Percentiles rank a stretch among this genome's conserved stretches.
Evolutionary conservation across 2,329 filamentous ascomycete genomes (phyloP).

Genomic region (Fusarium albosuccineum): DNA sequence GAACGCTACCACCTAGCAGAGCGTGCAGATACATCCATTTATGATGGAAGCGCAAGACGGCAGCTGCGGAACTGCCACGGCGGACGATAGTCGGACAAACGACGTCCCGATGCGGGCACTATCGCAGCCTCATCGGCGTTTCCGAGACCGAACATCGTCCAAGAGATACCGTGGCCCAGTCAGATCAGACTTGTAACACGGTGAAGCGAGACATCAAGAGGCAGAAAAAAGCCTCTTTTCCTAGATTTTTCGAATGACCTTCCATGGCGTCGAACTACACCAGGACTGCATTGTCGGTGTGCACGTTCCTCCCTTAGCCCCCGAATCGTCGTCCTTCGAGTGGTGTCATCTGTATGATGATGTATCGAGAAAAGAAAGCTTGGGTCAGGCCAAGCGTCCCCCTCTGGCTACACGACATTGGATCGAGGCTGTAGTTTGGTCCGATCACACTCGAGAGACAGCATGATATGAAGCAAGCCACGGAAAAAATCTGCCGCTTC

Average conservation of each 20-base stretch:
- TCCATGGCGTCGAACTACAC: conserved; percentile 34
- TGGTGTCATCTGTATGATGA: conserved; percentile 35
- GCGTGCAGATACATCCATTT: conserved; percentile 23
- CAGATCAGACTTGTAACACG: conserved; percentile 15
- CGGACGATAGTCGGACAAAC: conserved; percentile 2
- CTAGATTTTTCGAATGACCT: conserved; percentile 33
- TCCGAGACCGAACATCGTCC: conserved; percentile 28
- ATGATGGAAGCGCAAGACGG: conserved; percentile 8
- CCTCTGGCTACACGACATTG: conserved; percentile 24
- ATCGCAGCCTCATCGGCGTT: conserved; percentile 39
- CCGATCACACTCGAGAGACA: not conserved
- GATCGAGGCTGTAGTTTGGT: conserved; percentile 31
- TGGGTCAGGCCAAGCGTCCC: conserved; percentile 31
- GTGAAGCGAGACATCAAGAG: conserved; percentile 16
- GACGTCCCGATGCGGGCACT: conserved; percentile 18
- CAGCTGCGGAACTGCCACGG: conserved; percentile 18
- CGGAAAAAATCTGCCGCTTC: conserved; percentile 24
- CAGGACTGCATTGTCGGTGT: conserved; percentile 32
- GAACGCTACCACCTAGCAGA: conserved; percentile 20
- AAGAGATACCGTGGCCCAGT: conserved; percentile 13
- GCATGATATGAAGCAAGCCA: conserved; percentile 16
- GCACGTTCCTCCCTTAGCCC: conserved; percentile 42
- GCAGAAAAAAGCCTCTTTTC: conserved; percentile 29
- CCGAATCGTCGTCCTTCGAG: conserved; percentile 35
- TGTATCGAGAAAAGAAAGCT: conserved; percentile 32